These are phyloP conservation scores for Parastagonospora nodorum DNA, from an alignment of 2,329 filamentous ascomycete species.

Conservation along the genomic window DNA sequence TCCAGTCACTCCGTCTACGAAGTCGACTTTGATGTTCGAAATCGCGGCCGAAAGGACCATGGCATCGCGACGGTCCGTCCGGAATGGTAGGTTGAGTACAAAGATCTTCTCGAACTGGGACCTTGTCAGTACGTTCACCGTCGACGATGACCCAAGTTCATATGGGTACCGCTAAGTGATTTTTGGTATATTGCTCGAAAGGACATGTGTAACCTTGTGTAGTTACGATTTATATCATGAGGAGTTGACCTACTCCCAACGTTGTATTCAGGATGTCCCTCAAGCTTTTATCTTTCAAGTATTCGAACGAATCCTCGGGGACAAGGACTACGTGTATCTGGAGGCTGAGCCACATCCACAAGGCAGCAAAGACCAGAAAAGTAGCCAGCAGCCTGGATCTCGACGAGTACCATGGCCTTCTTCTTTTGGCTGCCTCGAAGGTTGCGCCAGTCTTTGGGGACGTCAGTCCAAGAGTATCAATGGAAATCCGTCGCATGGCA, in stretches of 20 bases:
- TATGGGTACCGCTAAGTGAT: background rate
- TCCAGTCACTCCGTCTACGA: conserved; percentile 55
- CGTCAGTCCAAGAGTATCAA: conserved; percentile 35
- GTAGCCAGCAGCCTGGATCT: conserved; percentile 32
- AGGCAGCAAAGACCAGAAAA: conserved; percentile 20
- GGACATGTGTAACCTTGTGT: background rate
- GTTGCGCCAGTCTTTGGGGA: conserved; percentile 18
- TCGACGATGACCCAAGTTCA: background rate
- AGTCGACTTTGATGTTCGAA: conserved; percentile 55
- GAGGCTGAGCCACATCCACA: conserved; percentile 30
- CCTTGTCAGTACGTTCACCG: conserved; percentile 1
- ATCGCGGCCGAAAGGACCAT: conserved; percentile 56
- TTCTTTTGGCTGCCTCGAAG: conserved; percentile 24
- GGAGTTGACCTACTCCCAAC: conserved; percentile 25
- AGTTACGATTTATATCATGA: background rate
- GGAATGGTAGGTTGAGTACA: conserved; percentile 58
- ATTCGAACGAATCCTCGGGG: conserved; percentile 29
- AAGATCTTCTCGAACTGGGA: conserved; percentile 60
- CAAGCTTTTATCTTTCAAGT: conserved; percentile 26
- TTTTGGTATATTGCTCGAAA: background rate
- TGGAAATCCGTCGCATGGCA: conserved; percentile 34
- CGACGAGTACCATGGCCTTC: conserved; percentile 22
- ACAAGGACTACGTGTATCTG: conserved; percentile 17
- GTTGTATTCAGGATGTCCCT: conserved; percentile 34
- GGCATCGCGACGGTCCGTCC: conserved; percentile 59